These are phyloP conservation scores for Suillus brevipes DNA, from an alignment of 768 basidiomycete genomes.

Conservation along the genomic window DNA sequence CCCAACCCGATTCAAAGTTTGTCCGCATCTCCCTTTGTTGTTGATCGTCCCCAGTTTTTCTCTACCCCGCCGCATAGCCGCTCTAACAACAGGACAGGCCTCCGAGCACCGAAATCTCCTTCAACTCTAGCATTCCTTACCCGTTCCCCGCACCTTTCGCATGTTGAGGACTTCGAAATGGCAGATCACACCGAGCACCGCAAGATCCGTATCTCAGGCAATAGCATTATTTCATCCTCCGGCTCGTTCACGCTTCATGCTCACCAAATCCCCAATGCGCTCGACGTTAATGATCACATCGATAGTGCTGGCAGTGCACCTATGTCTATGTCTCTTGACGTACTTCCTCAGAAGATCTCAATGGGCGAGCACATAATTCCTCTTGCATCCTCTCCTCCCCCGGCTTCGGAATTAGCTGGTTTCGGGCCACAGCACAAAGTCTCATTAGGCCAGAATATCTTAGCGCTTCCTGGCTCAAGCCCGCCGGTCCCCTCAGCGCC, in stretches of 20 bases:
- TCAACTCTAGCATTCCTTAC: background rate
- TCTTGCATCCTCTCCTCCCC: background rate
- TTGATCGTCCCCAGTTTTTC: constrained; percentile 22
- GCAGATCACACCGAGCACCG: constrained; percentile 11
- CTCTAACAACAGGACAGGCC: constrained; percentile 1
- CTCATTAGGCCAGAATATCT: background rate
- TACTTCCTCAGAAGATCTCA: constrained; percentile 1
- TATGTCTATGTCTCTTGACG: background rate
- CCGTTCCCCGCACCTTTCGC: background rate
- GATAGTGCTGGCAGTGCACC: background rate
- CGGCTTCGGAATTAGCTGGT: background rate
- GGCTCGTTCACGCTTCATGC: constrained; percentile 26
- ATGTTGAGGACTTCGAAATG: constrained; percentile 19
- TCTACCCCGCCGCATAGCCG: constrained; percentile 27
- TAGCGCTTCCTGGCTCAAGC: background rate
- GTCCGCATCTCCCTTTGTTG: constrained; percentile 19
- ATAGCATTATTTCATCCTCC: constrained; percentile 32
- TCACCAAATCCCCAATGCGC: constrained; percentile 2
- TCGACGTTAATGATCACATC: background rate
- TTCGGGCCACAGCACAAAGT: background rate
- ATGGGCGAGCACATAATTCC: constrained; percentile 20
- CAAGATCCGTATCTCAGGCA: constrained; percentile 23
- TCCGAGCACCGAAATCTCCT: background rate
- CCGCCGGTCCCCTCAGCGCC: background rate
- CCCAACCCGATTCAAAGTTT: background rate